Percentiles rank a stretch among this genome's conserved stretches.
These are phyloP conservation scores for Pueraria montana DNA, from an alignment of 306 rosid species.

Conservation along the genomic window DNA sequence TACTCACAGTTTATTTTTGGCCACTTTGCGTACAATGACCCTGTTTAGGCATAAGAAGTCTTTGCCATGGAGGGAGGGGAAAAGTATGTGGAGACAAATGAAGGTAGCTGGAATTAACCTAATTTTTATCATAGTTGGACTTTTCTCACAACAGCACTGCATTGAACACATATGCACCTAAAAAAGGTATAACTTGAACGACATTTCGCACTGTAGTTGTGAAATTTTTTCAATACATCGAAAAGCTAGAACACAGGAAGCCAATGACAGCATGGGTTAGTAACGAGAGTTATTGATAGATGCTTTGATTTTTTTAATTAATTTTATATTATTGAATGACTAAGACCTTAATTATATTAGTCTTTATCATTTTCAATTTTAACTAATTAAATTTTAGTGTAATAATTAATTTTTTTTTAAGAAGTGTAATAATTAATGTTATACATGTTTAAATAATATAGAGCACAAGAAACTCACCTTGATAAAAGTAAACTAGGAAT, in stretches of 20 bases:
- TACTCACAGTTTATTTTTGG: not conserved
- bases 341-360: not conserved
- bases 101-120: conserved; percentile 41
- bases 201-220: not conserved
- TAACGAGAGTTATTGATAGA: not conserved
- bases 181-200: not conserved
- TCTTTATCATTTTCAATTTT: not conserved
- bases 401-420: not conserved
- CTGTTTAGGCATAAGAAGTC: not conserved
- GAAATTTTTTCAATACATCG: not conserved
- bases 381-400: not conserved
- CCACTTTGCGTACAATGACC: not conserved
- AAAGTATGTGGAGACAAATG: conserved; percentile 34
- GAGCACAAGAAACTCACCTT: not conserved
- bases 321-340: not conserved
- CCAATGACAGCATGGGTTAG: not conserved
- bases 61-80: not conserved
- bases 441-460: not conserved
- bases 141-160: not conserved
- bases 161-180: not conserved
- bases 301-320: not conserved
- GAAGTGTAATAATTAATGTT: not conserved
- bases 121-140: conserved; percentile 13
- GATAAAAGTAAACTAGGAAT: not conserved
- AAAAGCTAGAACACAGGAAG: not conserved